Evolutionary conservation across 768 basidiomycete genomes (phyloP).

Genomic region (Dictyophora rubrovolvata): DNA sequence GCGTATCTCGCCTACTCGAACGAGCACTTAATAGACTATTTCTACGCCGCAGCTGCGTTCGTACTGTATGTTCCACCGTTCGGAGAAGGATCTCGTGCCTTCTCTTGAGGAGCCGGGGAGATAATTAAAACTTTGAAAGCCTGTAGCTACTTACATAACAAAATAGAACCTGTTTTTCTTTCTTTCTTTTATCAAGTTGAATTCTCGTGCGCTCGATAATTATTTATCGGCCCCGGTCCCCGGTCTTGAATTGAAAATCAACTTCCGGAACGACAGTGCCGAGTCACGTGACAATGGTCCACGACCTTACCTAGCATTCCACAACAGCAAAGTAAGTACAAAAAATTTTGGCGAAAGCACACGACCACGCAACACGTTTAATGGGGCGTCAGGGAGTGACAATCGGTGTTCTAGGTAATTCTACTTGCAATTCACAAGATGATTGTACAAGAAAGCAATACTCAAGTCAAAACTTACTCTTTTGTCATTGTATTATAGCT

Average conservation of each 20-base stretch:
- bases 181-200: no score
- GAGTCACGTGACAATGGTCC: neutral
- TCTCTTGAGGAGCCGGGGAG: no score
- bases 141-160: no score
- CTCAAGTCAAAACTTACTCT: neutral
- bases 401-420: conserved; percentile 8
- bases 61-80: neutral
- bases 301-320: neutral
- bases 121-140: no score
- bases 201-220: neutral
- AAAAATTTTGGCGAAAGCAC: neutral
- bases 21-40: neutral
- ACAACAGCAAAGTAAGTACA: neutral
- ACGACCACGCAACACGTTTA: neutral
- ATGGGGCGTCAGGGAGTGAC: conserved; percentile 8
- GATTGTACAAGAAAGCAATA: neutral
- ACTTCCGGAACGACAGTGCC: neutral
- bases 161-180: no score
- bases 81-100: neutral
- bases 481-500: conserved; percentile 33
- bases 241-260: neutral
- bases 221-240: neutral
- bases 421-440: neutral
- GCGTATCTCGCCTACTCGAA: no score
- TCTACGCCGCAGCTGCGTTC: neutral